These are phyloP conservation scores for Malus asiatica DNA, from an alignment of 306 rosid genomes.

Conservation along the genomic window DNA sequence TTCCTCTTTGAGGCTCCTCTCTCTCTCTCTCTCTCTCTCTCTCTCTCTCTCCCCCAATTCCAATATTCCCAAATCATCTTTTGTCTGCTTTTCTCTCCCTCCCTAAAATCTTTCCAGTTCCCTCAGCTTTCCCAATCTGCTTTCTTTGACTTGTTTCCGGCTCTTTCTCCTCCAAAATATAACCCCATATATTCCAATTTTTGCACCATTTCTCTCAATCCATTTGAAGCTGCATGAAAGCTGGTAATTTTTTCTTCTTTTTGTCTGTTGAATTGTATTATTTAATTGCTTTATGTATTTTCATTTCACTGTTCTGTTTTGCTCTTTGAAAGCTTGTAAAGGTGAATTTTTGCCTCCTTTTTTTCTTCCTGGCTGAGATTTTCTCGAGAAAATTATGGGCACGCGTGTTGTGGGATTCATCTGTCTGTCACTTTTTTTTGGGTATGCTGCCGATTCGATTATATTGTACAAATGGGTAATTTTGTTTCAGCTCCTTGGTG, in stretches of 20 bases:
- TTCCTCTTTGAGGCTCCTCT: conserved; percentile 11
- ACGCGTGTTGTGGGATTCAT: not conserved
- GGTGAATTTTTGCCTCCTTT: not conserved
- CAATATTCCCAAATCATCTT: conserved; percentile 20
- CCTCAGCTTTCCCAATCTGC: conserved; percentile 42
- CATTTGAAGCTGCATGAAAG: conserved; percentile 36
- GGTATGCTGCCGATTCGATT: conserved; percentile 11
- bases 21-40: not conserved
- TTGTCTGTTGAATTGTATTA: not conserved
- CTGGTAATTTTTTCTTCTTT: conserved; percentile 18
- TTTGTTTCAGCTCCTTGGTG: not conserved
- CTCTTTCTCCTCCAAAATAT: conserved; percentile 28
- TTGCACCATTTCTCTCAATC: conserved; percentile 24
- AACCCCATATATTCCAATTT: conserved; percentile 32
- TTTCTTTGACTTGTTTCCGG: conserved; percentile 60
- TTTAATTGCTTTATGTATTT: conserved; percentile 10
- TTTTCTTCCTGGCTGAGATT: conserved; percentile 2
- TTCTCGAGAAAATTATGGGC: conserved; percentile 7
- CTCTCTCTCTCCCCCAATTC: conserved; percentile 5
- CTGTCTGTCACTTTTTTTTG: not conserved
- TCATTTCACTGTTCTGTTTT: not conserved
- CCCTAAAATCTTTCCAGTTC: conserved; percentile 32
- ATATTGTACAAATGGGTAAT: conserved; percentile 1
- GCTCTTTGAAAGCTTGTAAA: not conserved
- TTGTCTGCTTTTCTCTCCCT: conserved; percentile 14